A percentile compares a stretch with the other conserved stretches of the same genome.
These are phyloP conservation scores for Hanseniaspora lachancei DNA, from an alignment of 805 yeast genomes.

Conservation along the genomic window DNA sequence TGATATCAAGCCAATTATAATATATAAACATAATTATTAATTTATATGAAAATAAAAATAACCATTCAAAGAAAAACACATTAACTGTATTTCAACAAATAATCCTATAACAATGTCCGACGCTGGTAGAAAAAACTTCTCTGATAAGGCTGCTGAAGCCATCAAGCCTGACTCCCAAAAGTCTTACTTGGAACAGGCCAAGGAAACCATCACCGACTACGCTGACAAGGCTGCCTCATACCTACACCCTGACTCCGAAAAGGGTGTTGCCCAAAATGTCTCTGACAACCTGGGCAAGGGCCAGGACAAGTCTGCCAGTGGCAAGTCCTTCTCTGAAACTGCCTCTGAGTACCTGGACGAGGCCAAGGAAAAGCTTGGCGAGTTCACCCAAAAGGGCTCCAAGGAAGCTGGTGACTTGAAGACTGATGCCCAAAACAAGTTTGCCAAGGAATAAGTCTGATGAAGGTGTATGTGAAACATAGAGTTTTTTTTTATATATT, in stretches of 20 bases:
- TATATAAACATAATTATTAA: too few relatives aligned
- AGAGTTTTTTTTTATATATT: not conserved
- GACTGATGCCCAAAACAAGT: not conserved
- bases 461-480: too few relatives aligned
- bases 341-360: slow-evolving; percentile 46
- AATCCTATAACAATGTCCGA: slow-evolving; percentile 29
- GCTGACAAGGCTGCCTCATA: slow-evolving; percentile 50
- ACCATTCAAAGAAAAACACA: too few relatives aligned
- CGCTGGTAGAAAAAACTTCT: slow-evolving; percentile 62
- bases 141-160: slow-evolving; percentile 55
- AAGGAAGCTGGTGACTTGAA: slow-evolving; percentile 38
- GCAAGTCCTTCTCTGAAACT: slow-evolving; percentile 37
- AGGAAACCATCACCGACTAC: slow-evolving; percentile 56
- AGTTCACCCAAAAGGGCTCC: slow-evolving; percentile 35
- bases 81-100: not conserved
- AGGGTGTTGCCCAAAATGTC: slow-evolving; percentile 56
- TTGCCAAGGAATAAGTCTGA: slow-evolving; percentile 1
- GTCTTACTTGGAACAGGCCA: slow-evolving; percentile 48
- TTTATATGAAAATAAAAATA: too few relatives aligned
- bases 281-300: slow-evolving; percentile 50
- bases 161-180: slow-evolving; percentile 63
- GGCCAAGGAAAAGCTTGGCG: slow-evolving; percentile 40
- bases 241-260: slow-evolving; percentile 50
- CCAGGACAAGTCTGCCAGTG: slow-evolving; percentile 32
- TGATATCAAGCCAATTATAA: too few relatives aligned